These are phyloP conservation scores for Carex pumila DNA, from an alignment of 176 grass and related monocot genomes.

Conservation along the genomic window DNA sequence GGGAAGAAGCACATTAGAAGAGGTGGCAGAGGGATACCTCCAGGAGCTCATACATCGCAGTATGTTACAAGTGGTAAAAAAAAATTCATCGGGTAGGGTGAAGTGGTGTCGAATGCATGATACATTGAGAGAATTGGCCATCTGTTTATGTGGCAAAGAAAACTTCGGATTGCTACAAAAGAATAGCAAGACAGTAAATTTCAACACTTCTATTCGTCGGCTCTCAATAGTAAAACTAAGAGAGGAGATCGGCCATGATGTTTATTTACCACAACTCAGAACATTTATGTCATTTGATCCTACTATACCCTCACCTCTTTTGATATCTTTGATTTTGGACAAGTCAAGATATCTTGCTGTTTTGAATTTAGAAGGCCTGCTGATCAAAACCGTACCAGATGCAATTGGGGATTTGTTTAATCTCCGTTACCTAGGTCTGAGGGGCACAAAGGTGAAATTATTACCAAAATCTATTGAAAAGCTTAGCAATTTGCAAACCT, in stretches of 20 bases:
- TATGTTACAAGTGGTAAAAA: slow-evolving; percentile 27
- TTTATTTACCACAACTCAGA: slow-evolving; percentile 7
- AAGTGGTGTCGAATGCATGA: slow-evolving; percentile 38
- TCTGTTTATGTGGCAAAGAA: slow-evolving; percentile 16
- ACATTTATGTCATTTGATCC: slow-evolving; percentile 38
- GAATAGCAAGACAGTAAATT: neutral
- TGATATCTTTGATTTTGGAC: slow-evolving; percentile 6
- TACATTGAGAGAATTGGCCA: slow-evolving; percentile 34
- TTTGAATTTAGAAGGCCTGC: slow-evolving; percentile 8
- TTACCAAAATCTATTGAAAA: slow-evolving; percentile 32
- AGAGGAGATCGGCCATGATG: neutral
- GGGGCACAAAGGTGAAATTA: slow-evolving; percentile 23
- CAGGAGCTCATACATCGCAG: slow-evolving; percentile 33
- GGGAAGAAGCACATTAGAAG: slow-evolving; percentile 26
- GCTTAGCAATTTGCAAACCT: slow-evolving; percentile 38
- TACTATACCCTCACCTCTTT: neutral
- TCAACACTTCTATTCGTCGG: neutral
- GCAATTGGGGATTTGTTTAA: slow-evolving; percentile 41
- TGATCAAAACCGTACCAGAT: slow-evolving; percentile 14
- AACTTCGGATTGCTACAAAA: slow-evolving; percentile 15
- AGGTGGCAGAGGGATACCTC: slow-evolving; percentile 42
- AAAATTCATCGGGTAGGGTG: neutral
- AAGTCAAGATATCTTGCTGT: slow-evolving; percentile 35
- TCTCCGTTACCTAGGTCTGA: slow-evolving; percentile 34
- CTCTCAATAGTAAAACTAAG: slow-evolving; percentile 1